Conservation (phyloP, 805 yeast species). For the Danielia reshetovae region DNA sequence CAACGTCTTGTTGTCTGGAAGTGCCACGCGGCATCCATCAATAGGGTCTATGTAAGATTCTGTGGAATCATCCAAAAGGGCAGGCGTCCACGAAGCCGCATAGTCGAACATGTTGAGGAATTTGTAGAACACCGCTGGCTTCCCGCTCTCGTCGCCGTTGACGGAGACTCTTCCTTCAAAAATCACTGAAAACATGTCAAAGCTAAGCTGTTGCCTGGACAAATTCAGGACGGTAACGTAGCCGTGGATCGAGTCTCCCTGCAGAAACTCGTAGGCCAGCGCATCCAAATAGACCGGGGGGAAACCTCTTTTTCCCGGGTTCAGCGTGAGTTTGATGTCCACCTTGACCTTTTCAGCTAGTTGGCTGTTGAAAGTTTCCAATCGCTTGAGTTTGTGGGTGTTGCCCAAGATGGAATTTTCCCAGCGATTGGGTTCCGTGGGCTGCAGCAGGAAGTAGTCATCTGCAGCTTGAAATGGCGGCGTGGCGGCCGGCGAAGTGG, state of each 20-base stretch:
- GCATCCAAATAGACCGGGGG: constrained; percentile 21
- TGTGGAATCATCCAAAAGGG: constrained; percentile 9
- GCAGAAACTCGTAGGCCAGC: constrained; percentile 19
- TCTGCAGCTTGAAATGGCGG: neutral
- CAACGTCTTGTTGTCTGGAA: constrained; percentile 23
- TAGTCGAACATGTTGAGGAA: constrained; percentile 30
- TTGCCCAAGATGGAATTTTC: constrained; percentile 33
- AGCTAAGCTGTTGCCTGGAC: constrained; percentile 17
- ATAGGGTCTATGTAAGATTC: constrained; percentile 23
- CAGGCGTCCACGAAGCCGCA: constrained; percentile 30
- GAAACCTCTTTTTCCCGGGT: constrained; percentile 15
- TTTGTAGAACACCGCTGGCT: constrained; percentile 23
- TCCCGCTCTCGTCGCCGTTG: constrained; percentile 12
- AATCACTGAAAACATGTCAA: constrained; percentile 26
- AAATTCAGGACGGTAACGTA: constrained; percentile 20
- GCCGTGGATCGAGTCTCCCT: constrained; percentile 26
- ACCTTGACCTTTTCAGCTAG: constrained; percentile 18
- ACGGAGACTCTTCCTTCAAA: constrained; percentile 27
- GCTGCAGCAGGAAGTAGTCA: constrained; percentile 1
- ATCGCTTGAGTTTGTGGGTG: constrained; percentile 22
- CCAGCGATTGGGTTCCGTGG: constrained; percentile 19
- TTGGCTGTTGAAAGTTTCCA: constrained; percentile 13
- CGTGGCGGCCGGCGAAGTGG: constrained; percentile 17
- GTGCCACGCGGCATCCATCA: constrained; percentile 26
- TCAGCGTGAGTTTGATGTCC: constrained; percentile 16